Evolutionary conservation across 2,329 filamentous ascomycete genomes (phyloP).

Genomic region (Ilyonectria mors-panacis): DNA sequence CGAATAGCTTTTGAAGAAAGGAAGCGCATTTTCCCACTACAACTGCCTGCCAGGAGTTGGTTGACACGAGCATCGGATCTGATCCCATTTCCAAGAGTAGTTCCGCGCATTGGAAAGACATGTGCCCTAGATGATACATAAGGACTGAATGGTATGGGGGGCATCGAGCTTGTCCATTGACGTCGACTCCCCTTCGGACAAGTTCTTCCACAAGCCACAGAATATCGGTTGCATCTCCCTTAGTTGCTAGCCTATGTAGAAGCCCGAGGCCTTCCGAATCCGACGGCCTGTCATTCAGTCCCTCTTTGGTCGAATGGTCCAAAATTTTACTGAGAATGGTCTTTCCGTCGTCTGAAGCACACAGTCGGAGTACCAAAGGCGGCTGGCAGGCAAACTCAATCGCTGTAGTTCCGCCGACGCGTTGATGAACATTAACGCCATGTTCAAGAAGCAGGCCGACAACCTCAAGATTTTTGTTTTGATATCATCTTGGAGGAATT

Average conservation of each 20-base stretch:
- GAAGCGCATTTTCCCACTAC: not conserved
- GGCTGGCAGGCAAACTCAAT: not conserved
- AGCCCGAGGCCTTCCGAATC: accelerated
- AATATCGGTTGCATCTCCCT: accelerated
- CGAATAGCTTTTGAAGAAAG: not conserved
- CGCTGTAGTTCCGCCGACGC: not conserved
- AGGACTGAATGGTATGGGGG: not conserved
- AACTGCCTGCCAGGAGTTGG: not conserved
- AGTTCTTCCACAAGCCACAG: constrained; percentile 19
- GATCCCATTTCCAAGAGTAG: constrained; percentile 9
- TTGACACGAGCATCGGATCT: not conserved
- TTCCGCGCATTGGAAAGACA: constrained; percentile 5
- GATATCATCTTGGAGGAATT: constrained; percentile 8
- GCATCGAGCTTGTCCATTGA: not conserved
- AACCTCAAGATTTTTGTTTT: not conserved
- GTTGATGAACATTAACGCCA: not conserved
- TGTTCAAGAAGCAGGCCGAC: not conserved
- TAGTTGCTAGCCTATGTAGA: not conserved
- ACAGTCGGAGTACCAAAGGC: accelerated
- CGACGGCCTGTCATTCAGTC: accelerated
- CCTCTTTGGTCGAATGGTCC: not conserved
- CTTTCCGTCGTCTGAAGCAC: not conserved
- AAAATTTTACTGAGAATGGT: not conserved
- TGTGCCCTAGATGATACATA: not conserved
- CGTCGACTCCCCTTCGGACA: constrained; percentile 1